Conservation (phyloP, 306 rosid genomes). For the Trichosanthes cucumerina region DNA sequence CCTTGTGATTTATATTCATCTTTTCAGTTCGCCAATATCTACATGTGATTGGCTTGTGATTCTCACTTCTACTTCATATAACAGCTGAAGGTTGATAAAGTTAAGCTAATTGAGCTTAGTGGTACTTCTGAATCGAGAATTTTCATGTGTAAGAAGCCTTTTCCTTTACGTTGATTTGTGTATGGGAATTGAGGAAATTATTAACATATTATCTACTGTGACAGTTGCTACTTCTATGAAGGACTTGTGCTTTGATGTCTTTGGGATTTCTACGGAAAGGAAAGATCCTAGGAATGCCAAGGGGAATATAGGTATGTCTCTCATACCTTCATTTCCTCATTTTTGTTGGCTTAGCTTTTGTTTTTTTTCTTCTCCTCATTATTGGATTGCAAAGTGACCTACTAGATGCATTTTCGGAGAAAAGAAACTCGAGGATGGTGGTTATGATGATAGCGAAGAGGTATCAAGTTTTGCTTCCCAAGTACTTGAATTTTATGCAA, state of each 20-base stretch:
- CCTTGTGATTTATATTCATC: not conserved
- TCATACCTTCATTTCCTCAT: not conserved
- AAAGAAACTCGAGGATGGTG: constrained; percentile 71
- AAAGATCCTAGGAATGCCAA: constrained; percentile 66
- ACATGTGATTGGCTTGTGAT: not conserved
- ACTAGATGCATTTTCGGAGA: constrained; percentile 63
- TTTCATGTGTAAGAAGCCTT: too few relatives aligned
- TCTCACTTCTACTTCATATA: constrained; percentile 12
- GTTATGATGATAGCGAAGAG: constrained; percentile 64
- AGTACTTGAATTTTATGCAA: not conserved
- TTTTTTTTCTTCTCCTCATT: not conserved
- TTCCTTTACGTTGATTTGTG: too few relatives aligned
- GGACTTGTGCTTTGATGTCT: too few relatives aligned
- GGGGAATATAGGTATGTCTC: constrained; percentile 53
- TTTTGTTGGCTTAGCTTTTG: not conserved
- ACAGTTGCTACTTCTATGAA: too few relatives aligned
- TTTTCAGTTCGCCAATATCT: not conserved
- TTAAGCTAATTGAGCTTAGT: too few relatives aligned
- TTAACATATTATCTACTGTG: too few relatives aligned
- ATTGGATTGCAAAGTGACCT: constrained; percentile 31
- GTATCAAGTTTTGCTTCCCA: constrained; percentile 23
- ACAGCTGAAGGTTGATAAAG: constrained; percentile 78
- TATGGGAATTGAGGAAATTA: too few relatives aligned
- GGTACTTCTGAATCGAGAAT: too few relatives aligned
- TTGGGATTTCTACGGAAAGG: constrained; percentile 63